Evolutionary conservation across 1,284 basidiomycete genomes (phyloP).

Genomic region (Papiliotrema laurentii): DNA sequence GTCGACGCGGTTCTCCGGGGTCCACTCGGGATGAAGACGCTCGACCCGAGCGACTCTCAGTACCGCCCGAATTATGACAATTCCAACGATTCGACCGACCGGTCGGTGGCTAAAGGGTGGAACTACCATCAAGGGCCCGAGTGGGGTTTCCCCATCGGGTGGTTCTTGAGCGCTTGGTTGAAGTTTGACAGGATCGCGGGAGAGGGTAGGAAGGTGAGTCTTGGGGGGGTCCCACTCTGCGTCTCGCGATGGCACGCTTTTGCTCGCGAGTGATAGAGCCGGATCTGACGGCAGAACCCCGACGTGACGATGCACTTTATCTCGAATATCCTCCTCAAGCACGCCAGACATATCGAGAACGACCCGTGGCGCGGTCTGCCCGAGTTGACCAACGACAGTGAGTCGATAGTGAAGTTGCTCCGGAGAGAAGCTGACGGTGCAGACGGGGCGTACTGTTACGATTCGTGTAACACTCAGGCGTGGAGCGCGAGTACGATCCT

Average conservation of each 20-base stretch:
- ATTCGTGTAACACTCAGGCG: slow-evolving; percentile 87
- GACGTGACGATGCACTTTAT: slow-evolving; percentile 71
- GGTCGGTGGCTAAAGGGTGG: slow-evolving; percentile 77
- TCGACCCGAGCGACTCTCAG: slow-evolving; percentile 77
- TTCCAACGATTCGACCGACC: slow-evolving; percentile 77
- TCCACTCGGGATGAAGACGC: slow-evolving; percentile 89
- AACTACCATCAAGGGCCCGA: slow-evolving; percentile 66
- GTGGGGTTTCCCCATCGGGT: slow-evolving; percentile 92
- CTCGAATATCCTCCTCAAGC: slow-evolving; percentile 63
- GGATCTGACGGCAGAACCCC: slow-evolving; percentile 54
- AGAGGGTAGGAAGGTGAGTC: slow-evolving; percentile 61
- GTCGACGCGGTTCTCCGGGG: slow-evolving; percentile 71
- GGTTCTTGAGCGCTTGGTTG: slow-evolving; percentile 89
- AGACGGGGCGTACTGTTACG: slow-evolving; percentile 70
- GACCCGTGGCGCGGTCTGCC: slow-evolving; percentile 89
- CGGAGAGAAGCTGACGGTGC: slow-evolving; percentile 1
- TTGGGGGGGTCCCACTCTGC: neutral
- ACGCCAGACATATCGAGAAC: slow-evolving; percentile 66
- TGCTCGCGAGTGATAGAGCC: neutral
- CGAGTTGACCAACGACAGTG: slow-evolving; percentile 74
- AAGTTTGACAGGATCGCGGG: slow-evolving; percentile 64
- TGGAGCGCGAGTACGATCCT: slow-evolving; percentile 86
- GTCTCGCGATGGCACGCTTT: neutral
- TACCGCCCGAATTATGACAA: slow-evolving; percentile 90
- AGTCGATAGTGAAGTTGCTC: slow-evolving; percentile 8